Percentiles rank a stretch among this genome's conserved stretches.
Conservation (phyloP, 75 land plant species). For the Larix kaempferi region DNA sequence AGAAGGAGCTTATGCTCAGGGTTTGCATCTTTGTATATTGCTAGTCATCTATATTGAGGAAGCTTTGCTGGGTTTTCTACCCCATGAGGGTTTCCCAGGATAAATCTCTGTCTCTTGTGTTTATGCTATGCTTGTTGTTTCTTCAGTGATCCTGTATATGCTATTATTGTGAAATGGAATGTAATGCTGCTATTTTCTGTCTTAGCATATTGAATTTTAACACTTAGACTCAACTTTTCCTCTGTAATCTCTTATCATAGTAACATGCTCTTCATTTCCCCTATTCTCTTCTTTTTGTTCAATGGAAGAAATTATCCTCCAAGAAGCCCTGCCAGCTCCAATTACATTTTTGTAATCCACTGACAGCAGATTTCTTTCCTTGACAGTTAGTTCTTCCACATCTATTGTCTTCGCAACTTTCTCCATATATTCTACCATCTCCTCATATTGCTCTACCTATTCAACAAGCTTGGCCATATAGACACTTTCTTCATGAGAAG, state of each 20-base stretch:
- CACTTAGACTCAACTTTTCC: constrained; percentile 58
- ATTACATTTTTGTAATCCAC: constrained; percentile 68
- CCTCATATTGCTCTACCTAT: constrained; percentile 67
- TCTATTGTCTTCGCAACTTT: constrained; percentile 44
- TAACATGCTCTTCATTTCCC: constrained; percentile 68
- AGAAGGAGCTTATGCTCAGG: no score
- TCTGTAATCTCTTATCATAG: constrained; percentile 50
- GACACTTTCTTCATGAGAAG: constrained; percentile 39
- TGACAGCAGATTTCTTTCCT: constrained; percentile 62
- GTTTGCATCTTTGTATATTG: no score
- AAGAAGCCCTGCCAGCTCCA: constrained; percentile 63
- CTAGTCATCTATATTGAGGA: no score
- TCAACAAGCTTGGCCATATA: constrained; percentile 65
- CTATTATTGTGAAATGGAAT: no score
- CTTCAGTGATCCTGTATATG: no score
- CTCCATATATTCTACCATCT: constrained; percentile 67
- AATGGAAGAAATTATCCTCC: constrained; percentile 63
- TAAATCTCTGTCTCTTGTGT: no score
- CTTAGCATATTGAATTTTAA: no score
- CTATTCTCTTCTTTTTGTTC: constrained; percentile 68
- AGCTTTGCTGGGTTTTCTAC: no score
- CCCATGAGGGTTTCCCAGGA: no score
- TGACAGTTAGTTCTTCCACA: constrained; percentile 54
- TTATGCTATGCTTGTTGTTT: no score
- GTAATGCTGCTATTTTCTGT: no score